Conservation (phyloP, 1,139 yeast genomes). For the Magnusiomyces sp. region DNA sequence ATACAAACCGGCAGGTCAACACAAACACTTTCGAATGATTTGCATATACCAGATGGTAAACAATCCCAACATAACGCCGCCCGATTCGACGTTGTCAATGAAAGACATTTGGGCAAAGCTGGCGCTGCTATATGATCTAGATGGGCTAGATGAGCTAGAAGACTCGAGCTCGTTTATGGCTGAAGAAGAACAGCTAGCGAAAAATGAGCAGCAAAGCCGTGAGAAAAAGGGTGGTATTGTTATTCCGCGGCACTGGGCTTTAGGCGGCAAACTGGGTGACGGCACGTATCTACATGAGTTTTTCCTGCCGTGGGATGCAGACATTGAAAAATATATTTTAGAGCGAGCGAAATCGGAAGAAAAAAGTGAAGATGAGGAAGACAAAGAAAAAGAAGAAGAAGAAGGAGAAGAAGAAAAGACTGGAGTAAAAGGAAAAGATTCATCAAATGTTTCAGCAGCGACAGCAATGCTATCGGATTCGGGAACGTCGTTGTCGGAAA, state of each 20-base stretch:
- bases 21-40: slow-evolving; percentile 53
- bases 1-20: slow-evolving; percentile 48
- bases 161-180: slow-evolving; percentile 20
- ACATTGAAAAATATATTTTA: slow-evolving; percentile 18
- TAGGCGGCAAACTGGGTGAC: slow-evolving; percentile 12
- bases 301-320: slow-evolving; percentile 37
- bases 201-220: slow-evolving; percentile 3
- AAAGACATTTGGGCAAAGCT: slow-evolving; percentile 55
- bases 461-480: no score
- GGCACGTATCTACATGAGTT: slow-evolving; percentile 29
- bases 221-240: background rate
- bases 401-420: no score
- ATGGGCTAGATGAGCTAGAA: slow-evolving; percentile 48
- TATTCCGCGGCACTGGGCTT: slow-evolving; percentile 8
- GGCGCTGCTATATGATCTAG: slow-evolving; percentile 44
- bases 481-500: no score
- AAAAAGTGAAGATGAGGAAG: slow-evolving; percentile 16
- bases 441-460: no score
- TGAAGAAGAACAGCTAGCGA: slow-evolving; percentile 8
- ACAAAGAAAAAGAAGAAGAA: no score
- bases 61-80: slow-evolving; percentile 25
- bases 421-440: no score
- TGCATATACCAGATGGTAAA: slow-evolving; percentile 48
- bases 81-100: slow-evolving; percentile 31
- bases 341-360: slow-evolving; percentile 30